Evolutionary conservation across 1,284 basidiomycete genomes (phyloP).

Genomic region (Waitea zeae): DNA sequence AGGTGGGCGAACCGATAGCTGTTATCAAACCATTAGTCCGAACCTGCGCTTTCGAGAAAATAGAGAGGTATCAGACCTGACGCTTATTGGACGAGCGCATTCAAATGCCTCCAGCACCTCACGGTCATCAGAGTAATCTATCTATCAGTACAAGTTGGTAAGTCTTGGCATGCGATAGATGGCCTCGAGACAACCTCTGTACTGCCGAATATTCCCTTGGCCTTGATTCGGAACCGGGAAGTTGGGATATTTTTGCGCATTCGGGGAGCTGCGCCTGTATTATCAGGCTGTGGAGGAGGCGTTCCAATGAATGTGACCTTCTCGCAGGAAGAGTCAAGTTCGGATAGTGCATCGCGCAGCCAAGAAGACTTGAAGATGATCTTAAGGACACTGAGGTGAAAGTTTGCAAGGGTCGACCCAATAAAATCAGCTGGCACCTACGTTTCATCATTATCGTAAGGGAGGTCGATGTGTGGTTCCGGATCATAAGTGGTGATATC

Average conservation of each 20-base stretch:
- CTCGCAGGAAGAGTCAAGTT: conserved; percentile 73
- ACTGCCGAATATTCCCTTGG: conserved; percentile 64
- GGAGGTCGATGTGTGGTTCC: conserved; percentile 65
- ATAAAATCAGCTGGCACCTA: conserved; percentile 16
- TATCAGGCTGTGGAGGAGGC: conserved; percentile 23
- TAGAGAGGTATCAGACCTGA: conserved; percentile 34
- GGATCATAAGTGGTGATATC: conserved; percentile 79
- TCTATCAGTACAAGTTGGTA: conserved; percentile 25
- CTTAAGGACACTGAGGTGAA: conserved; percentile 40
- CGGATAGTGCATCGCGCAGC: conserved; percentile 82
- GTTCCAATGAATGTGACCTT: conserved; percentile 71
- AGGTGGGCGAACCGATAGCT: conserved; percentile 76
- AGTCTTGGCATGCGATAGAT: neutral
- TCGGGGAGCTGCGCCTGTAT: conserved; percentile 11
- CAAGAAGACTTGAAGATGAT: conserved; percentile 90
- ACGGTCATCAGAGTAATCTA: conserved; percentile 85
- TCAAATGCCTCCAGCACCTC: conserved; percentile 84
- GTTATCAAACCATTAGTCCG: conserved; percentile 1
- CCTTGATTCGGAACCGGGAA: conserved; percentile 61
- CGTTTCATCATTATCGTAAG: conserved; percentile 57
- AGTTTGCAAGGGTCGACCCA: conserved; percentile 6
- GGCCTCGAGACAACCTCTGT: conserved; percentile 38
- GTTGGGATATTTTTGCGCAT: conserved; percentile 14
- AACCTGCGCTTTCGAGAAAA: neutral
- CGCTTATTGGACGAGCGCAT: conserved; percentile 48